phyloP scores from a whole-genome alignment of 768 basidiomycete species.

The Mycena haematopus region DNA sequence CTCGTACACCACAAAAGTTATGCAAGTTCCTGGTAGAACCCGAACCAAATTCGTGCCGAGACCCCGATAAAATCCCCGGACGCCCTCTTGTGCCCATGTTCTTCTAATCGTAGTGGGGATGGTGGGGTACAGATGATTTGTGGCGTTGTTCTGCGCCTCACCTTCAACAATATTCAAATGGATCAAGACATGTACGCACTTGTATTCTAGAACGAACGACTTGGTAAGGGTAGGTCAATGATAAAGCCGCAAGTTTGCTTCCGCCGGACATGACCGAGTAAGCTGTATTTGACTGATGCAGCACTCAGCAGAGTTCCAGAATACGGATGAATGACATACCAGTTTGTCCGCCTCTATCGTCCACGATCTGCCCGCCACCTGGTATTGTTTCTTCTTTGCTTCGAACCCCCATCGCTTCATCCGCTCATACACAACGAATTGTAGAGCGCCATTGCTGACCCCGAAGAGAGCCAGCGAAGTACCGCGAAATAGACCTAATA shows the following conservation, averaged over 20 bases:
- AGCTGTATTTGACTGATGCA: slow-evolving; percentile 78
- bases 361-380: slow-evolving; percentile 67
- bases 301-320: slow-evolving; percentile 9
- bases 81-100: slow-evolving; percentile 83
- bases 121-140: slow-evolving; percentile 73
- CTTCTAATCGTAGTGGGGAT: slow-evolving; percentile 82
- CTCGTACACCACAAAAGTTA: slow-evolving; percentile 98
- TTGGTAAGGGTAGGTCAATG: slow-evolving; percentile 95
- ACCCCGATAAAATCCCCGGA: slow-evolving; percentile 92
- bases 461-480: slow-evolving; percentile 89
- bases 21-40: slow-evolving; percentile 95
- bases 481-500: slow-evolving; percentile 84
- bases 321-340: slow-evolving; percentile 52
- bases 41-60: slow-evolving; percentile 93
- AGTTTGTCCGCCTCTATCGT: slow-evolving; percentile 82
- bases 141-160: slow-evolving; percentile 65
- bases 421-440: slow-evolving; percentile 96
- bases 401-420: slow-evolving; percentile 92
- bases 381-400: slow-evolving; percentile 69
- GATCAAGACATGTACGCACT: slow-evolving; percentile 49
- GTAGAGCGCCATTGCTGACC: slow-evolving; percentile 92
- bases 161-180: slow-evolving; percentile 7
- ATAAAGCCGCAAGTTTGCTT: slow-evolving; percentile 86
- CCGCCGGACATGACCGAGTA: slow-evolving; percentile 93
- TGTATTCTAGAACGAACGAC: slow-evolving; percentile 94